These are phyloP conservation scores for Aristolochia fimbriata DNA, from an alignment of 164 flowering plant genomes.

Conservation along the genomic window DNA sequence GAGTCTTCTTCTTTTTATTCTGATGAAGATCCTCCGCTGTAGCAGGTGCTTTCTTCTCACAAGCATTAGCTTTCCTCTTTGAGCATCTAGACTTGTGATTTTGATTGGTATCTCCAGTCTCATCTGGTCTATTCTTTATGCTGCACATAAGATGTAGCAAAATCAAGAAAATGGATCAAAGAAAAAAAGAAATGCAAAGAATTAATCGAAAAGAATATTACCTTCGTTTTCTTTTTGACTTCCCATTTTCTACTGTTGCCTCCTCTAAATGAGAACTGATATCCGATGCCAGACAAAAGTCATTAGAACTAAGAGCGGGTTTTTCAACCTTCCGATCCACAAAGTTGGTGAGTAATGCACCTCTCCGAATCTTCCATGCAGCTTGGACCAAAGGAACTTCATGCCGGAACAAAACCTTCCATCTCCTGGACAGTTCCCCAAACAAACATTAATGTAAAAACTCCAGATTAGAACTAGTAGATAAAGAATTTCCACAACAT, in stretches of 20 bases:
- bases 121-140: neutral
- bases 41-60: constrained; percentile 5
- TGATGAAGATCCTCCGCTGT: constrained; percentile 5
- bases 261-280: constrained; percentile 13
- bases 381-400: constrained; percentile 59
- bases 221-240: constrained; percentile 27
- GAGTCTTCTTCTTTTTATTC: constrained; percentile 1
- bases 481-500: neutral
- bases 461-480: too few species aligned
- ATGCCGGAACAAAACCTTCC: constrained; percentile 70
- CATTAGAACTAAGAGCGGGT: constrained; percentile 60
- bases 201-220: too few species aligned
- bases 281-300: constrained; percentile 31
- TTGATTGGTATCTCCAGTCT: constrained; percentile 8
- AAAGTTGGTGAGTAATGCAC: constrained; percentile 69
- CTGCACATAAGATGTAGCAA: constrained; percentile 5
- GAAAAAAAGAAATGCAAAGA: constrained; percentile 7
- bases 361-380: constrained; percentile 44
- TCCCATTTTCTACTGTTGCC: constrained; percentile 14
- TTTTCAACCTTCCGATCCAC: constrained; percentile 75
- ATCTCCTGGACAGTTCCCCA: constrained; percentile 43
- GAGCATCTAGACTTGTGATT: neutral
- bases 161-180: neutral
- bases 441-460: neutral
- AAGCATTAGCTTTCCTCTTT: constrained; percentile 5